phyloP scores from a whole-genome alignment of 768 basidiomycete species.

The Agaricus subrufescens region DNA sequence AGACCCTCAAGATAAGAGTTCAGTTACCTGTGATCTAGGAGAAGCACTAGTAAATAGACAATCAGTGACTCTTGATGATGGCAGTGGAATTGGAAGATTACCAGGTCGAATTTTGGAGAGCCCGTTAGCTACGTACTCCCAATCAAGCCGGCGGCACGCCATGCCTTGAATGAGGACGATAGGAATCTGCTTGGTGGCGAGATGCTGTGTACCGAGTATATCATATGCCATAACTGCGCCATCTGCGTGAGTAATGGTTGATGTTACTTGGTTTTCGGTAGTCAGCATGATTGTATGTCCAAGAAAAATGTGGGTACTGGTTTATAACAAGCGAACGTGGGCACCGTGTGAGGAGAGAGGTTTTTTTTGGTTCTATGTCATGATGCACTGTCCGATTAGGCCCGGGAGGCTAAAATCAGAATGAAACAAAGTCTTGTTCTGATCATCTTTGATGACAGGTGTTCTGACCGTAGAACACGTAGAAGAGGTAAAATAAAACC shows the following conservation, averaged over 20 bases:
- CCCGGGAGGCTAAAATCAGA: too few relatives aligned
- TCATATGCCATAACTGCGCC: conserved; percentile 39
- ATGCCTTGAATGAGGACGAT: conserved; percentile 40
- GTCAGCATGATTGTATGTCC: background rate
- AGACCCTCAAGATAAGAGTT: background rate
- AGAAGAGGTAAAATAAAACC: too few relatives aligned
- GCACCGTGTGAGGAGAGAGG: too few relatives aligned
- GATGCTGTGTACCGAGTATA: conserved; percentile 29
- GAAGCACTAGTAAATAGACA: conserved; percentile 25
- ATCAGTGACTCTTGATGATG: background rate
- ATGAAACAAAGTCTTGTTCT: too few relatives aligned
- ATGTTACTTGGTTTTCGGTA: background rate
- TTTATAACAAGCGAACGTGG: too few relatives aligned
- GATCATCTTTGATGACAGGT: too few relatives aligned
- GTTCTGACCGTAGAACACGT: too few relatives aligned
- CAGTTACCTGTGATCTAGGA: conserved; percentile 31
- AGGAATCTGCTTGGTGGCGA: conserved; percentile 23
- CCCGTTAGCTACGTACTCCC: conserved; percentile 27
- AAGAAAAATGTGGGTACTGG: conserved; percentile 14
- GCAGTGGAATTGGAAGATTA: conserved; percentile 11
- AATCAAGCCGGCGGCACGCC: conserved; percentile 35
- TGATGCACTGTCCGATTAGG: background rate
- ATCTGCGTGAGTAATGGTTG: conserved; percentile 29
- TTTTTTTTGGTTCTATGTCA: background rate
- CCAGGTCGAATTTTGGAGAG: conserved; percentile 36